These are phyloP conservation scores for Mallotus nudiflorus DNA, from an alignment of 345 rosid genomes.

Conservation along the genomic window DNA sequence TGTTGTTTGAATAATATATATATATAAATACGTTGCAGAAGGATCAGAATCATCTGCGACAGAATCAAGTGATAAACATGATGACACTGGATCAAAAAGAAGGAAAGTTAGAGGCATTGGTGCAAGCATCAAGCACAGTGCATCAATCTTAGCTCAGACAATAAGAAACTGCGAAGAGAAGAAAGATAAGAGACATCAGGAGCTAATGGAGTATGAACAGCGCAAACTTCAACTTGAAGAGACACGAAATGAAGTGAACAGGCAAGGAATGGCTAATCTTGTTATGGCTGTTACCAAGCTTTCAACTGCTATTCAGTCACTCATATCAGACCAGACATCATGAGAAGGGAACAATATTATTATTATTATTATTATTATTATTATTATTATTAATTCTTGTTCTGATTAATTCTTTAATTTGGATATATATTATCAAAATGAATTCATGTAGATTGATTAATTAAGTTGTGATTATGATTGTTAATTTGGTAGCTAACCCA, in stretches of 20 bases:
- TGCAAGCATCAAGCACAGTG: constrained; percentile 30
- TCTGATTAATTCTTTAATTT: constrained; percentile 7
- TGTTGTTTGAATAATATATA: too few species aligned
- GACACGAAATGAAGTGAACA: constrained; percentile 25
- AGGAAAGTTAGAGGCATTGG: constrained; percentile 24
- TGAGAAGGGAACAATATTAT: background rate
- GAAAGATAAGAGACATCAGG: constrained; percentile 34
- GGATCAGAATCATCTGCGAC: constrained; percentile 23
- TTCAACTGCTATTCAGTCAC: constrained; percentile 38
- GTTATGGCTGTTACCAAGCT: constrained; percentile 32
- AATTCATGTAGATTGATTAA: too few species aligned
- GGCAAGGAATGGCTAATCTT: constrained; percentile 24
- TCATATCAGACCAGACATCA: constrained; percentile 26
- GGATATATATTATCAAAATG: background rate
- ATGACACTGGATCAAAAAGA: constrained; percentile 5
- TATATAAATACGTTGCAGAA: too few species aligned
- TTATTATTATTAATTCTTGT: background rate
- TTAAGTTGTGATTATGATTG: too few species aligned
- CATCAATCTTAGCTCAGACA: constrained; percentile 28
- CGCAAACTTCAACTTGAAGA: constrained; percentile 38
- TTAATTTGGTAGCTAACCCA: too few species aligned
- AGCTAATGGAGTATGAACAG: constrained; percentile 35
- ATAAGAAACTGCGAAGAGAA: constrained; percentile 33
- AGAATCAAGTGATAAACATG: constrained; percentile 23
- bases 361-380: background rate